phyloP scores from a whole-genome alignment of 805 yeast species.

The Huiozyma sinensis region DNA sequence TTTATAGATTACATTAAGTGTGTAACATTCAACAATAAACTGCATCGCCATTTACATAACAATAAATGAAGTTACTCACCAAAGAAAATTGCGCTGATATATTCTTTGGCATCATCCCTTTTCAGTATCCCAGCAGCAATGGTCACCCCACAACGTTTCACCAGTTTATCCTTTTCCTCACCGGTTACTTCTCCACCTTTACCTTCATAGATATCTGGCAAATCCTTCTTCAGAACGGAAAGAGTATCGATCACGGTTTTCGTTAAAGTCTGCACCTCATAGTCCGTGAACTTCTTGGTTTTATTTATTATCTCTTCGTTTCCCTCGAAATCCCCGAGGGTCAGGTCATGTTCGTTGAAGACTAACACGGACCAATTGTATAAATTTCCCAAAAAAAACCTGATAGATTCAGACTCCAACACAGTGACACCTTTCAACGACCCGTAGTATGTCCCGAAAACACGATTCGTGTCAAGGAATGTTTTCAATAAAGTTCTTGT shows the following conservation, averaged over 20 bases:
- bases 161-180: constrained; percentile 34
- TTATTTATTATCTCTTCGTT: constrained; percentile 4
- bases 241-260: constrained; percentile 47
- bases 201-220: constrained; percentile 23
- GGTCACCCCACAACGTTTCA: constrained; percentile 49
- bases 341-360: constrained; percentile 28
- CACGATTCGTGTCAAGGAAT: constrained; percentile 71
- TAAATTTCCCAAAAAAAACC: constrained; percentile 77
- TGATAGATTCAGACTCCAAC: constrained; percentile 78
- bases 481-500: constrained; percentile 89
- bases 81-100: constrained; percentile 59
- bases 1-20: no score
- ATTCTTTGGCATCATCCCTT: constrained; percentile 37
- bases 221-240: constrained; percentile 33
- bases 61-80: constrained; percentile 37
- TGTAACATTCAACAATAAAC: no score
- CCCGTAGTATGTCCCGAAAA: constrained; percentile 87
- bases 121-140: constrained; percentile 41
- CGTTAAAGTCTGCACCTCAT: constrained; percentile 40
- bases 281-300: constrained; percentile 27
- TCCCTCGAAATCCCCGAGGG: constrained; percentile 13
- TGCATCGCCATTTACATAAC: not conserved
- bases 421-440: constrained; percentile 76
- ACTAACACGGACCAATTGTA: constrained; percentile 67
- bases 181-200: constrained; percentile 30